Percentiles rank a stretch among this genome's conserved stretches.
phyloP scores from a whole-genome alignment of 768 basidiomycete genomes.

The Psilocybe cyanescens region DNA sequence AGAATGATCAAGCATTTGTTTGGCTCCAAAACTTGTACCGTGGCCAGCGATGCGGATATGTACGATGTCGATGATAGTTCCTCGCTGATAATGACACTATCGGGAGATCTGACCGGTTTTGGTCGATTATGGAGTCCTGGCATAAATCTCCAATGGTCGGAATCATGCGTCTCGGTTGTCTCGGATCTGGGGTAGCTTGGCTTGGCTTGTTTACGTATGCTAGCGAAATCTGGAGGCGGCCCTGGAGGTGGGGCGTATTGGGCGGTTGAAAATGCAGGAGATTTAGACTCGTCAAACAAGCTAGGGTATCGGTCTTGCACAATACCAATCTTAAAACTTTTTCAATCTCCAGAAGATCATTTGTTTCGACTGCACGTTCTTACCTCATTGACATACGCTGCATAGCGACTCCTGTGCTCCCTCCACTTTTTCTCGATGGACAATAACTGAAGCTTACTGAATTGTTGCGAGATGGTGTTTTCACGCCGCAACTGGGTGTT shows the following conservation, averaged over 20 bases:
- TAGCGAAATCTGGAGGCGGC: background rate
- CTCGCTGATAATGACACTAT: slow-evolving; percentile 17
- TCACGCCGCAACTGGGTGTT: slow-evolving; percentile 15
- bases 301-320: slow-evolving; percentile 19
- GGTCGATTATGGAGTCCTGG: slow-evolving; percentile 3
- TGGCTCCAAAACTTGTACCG: slow-evolving; percentile 17
- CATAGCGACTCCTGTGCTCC: slow-evolving; percentile 18
- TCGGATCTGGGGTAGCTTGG: background rate
- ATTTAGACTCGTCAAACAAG: slow-evolving; percentile 4
- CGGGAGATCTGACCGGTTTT: background rate
- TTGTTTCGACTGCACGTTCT: background rate
- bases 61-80: slow-evolving; percentile 17
- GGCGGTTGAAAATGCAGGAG: background rate
- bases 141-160: background rate
- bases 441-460: slow-evolving; percentile 8
- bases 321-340: slow-evolving; percentile 9
- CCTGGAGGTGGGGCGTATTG: background rate
- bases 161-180: background rate
- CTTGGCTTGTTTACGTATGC: background rate
- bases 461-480: background rate
- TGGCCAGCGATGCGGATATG: slow-evolving; percentile 15
- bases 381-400: slow-evolving; percentile 22
- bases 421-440: slow-evolving; percentile 17
- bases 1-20: slow-evolving; percentile 19
- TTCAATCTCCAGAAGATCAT: background rate